Base-by-base conservation (phyloP, 441 rosid genomes). In the Erodium trifolium region DNA sequence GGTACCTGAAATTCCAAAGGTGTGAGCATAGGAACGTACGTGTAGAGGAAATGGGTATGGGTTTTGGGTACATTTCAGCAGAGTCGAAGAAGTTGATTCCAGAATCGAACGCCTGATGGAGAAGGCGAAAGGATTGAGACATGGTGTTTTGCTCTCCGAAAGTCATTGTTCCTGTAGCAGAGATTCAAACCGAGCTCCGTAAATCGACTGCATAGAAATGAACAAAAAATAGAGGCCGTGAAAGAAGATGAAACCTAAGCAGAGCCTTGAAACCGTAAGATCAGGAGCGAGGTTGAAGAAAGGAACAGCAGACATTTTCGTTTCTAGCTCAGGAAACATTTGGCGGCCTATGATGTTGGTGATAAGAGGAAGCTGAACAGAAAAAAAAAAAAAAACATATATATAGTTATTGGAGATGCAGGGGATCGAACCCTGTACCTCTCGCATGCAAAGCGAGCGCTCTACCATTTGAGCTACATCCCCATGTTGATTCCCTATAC, bases 31-130 rank as follows among this genome's bases (percentile, higher is more conserved):
- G 45, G 9, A 6, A 41, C 45, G 45, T 9, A 41, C 11, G 10
- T 41, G 45, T 41, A 41, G 45, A 41, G 23, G 23, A 57, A 57
- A 57, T 16, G 29, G 63, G 23, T 18, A 5, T 17, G 63, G 23
- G 29, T 57, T 17, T 47, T 12, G 53, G 4, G 18, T 71, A 83
- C 92, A 85, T 85, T 79, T 87, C 92, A n/a, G 90, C 87, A 17
- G 86, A 82, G 78, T 85, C 89, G 76, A 87, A 87, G 82, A 87
- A 87, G 73, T 82, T 87, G 81, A 87, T 79, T 74, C 88, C 88
- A 63, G 84, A 78, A 34, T 73, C 71, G 72, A 82, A 79, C 65
- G 87, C 84, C 66, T 72, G 79, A 66, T 87, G 86, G 66, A 87
- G 86, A 69, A 87, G 87, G 72, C 79, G 81, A 73, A 84, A 82